Base-by-base conservation (phyloP, 2,329 filamentous ascomycete species). In the Fusarium penzigii region DNA sequence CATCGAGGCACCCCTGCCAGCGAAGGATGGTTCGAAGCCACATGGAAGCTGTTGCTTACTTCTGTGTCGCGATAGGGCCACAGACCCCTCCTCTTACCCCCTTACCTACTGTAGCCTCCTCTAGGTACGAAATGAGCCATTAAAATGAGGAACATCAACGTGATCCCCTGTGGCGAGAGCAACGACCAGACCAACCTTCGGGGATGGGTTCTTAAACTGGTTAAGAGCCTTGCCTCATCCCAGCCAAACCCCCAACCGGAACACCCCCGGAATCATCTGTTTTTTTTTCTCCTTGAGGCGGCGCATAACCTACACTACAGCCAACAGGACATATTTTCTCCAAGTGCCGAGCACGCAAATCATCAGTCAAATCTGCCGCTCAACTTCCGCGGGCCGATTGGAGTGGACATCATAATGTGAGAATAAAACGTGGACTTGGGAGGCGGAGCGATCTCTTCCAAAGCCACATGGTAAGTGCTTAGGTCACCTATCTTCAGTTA, bases 181-280 rank as follows among this genome's bases (percentile, higher is more conserved):
- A 48, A 54, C 55, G 46, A 50, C 47, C 45, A 42, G 32, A 25
- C 20, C 42, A 48, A 52, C 34, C 46, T 48, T 63, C 62, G 62
- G 63, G 42, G 61, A 29, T 59, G 55, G 51, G 57, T 65, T 49
- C 63, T 64, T 17, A 34, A 65, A 65, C 39, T 54, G 61, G 63
- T 54, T 52, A 64, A 55, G 20, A 25, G 20, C 20, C 20, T 25
- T 25, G 20, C 20, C 20, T 25, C 20, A 25, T 25, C 20, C 20
- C 20, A 25, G 20, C 20, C 20, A 25, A 25, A 7, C 20, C 20
- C 20, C 20, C 20, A 25, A 25, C 20, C 20, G 20, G 20, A 25
- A 25, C 20, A 25, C 20, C 20, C 20, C 20, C 20, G 20, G 20
- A 25, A 7, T 25, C 20, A 25, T 25, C 7, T 25, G 7, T 50